Evolutionary conservation across 1,284 basidiomycete species (phyloP).

Genomic region (Leccinum pallidistipes): DNA sequence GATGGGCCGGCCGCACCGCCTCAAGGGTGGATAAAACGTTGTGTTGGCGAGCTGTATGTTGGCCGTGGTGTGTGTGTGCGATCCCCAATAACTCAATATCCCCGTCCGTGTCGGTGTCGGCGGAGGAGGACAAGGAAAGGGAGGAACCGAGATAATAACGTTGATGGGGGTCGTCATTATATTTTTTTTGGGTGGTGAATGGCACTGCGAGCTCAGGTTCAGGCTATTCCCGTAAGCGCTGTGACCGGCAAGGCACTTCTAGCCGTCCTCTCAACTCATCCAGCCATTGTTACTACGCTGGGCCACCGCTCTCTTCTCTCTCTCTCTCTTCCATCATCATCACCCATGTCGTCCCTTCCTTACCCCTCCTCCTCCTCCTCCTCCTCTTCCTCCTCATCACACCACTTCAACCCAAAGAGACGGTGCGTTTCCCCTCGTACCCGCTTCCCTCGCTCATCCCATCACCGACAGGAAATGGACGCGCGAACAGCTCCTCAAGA

Average conservation of each 20-base stretch:
- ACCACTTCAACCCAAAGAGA: slow-evolving; percentile 29
- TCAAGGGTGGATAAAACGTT: slow-evolving; percentile 13
- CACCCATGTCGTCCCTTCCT: slow-evolving; percentile 32
- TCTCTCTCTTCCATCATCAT: slow-evolving; percentile 34
- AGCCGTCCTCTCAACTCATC: slow-evolving; percentile 34
- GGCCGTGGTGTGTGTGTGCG: neutral
- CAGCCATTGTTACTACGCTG: slow-evolving; percentile 37
- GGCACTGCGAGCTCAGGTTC: neutral
- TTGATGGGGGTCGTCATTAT: slow-evolving; percentile 6
- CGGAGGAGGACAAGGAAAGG: neutral
- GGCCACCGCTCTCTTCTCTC: slow-evolving; percentile 38
- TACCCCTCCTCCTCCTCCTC: slow-evolving; percentile 16
- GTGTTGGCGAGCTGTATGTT: slow-evolving; percentile 22
- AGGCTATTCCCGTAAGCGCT: slow-evolving; percentile 35
- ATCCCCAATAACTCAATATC: neutral
- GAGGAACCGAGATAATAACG: neutral
- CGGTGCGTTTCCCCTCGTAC: slow-evolving; percentile 36
- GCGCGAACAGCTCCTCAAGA: slow-evolving; percentile 59
- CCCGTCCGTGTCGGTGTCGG: neutral
- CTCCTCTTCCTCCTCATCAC: slow-evolving; percentile 25
- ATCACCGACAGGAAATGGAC: slow-evolving; percentile 51
- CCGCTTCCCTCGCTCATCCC: slow-evolving; percentile 25
- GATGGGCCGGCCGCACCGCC: slow-evolving; percentile 19
- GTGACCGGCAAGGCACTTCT: slow-evolving; percentile 40
- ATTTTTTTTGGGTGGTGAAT: slow-evolving; percentile 9